Conservation (phyloP, 1,284 basidiomycete species). For the Malassezia restricta region DNA sequence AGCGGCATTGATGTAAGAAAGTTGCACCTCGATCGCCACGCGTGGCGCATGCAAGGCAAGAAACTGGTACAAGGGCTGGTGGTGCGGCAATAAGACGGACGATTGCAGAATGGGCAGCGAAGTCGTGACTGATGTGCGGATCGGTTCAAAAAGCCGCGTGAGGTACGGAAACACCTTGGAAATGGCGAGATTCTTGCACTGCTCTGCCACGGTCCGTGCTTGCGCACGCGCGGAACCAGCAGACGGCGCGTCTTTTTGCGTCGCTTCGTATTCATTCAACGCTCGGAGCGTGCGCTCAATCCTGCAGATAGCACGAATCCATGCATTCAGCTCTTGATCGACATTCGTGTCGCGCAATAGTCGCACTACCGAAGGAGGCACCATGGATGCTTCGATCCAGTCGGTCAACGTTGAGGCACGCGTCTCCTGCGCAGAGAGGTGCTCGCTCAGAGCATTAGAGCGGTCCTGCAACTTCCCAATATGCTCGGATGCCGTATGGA, state of each 20-base stretch:
- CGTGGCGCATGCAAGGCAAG: conserved; percentile 67
- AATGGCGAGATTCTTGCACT: conserved; percentile 52
- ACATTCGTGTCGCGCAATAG: conserved; percentile 70
- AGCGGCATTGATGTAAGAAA: conserved; percentile 70
- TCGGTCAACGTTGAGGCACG: conserved; percentile 71
- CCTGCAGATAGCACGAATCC: conserved; percentile 66
- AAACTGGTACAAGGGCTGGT: conserved; percentile 64
- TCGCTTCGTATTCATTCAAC: conserved; percentile 44
- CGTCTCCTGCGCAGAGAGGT: conserved; percentile 70
- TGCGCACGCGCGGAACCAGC: conserved; percentile 52
- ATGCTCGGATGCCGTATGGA: conserved; percentile 83
- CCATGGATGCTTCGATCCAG: conserved; percentile 65
- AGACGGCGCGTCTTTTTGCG: not conserved
- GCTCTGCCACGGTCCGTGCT: conserved; percentile 68
- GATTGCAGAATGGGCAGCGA: conserved; percentile 89
- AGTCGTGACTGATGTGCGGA: conserved; percentile 69
- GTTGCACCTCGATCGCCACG: conserved; percentile 77
- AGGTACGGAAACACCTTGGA: conserved; percentile 81
- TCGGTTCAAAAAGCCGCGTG: conserved; percentile 65
- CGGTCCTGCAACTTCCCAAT: conserved; percentile 82
- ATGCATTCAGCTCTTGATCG: conserved; percentile 48
- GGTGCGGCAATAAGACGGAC: conserved; percentile 63
- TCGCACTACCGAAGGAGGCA: conserved; percentile 67
- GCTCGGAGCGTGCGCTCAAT: conserved; percentile 65
- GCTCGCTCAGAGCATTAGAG: conserved; percentile 75